phyloP scores from a whole-genome alignment of 1,139 yeast species.

The Taphrina betulina region DNA sequence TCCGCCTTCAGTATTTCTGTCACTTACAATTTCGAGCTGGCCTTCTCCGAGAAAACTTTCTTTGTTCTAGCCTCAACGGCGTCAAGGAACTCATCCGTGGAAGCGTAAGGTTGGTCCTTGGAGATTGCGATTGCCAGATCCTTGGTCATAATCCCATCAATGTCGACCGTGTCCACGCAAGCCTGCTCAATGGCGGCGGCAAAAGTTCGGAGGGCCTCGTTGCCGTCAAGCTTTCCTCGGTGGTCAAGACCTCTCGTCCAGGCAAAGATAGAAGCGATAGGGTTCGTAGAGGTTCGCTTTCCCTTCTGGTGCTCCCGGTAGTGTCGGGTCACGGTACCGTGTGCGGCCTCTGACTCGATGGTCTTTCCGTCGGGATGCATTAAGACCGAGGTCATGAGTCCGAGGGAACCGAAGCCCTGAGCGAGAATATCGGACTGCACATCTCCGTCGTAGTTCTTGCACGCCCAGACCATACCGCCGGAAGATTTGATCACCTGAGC shows the following conservation, averaged over 20 bases:
- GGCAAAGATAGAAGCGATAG: conserved; percentile 96
- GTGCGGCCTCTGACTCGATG: conserved; percentile 95
- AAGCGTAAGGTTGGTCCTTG: conserved; percentile 28
- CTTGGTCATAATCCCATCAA: conserved; percentile 90
- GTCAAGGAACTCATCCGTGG: conserved; percentile 29
- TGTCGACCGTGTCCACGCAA: conserved; percentile 78
- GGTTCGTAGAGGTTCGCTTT: conserved; percentile 95
- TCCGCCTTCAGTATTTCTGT: too few relatives aligned
- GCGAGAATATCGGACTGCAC: conserved; percentile 97
- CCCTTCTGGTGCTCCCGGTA: conserved; percentile 93
- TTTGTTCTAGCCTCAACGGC: conserved; percentile 31
- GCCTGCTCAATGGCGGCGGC: conserved; percentile 78
- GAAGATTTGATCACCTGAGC: conserved; percentile 95
- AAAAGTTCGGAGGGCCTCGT: conserved; percentile 79
- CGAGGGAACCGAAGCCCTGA: conserved; percentile 95
- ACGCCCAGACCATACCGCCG: conserved; percentile 92
- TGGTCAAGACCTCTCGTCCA: conserved; percentile 92
- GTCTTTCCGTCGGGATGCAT: conserved; percentile 95
- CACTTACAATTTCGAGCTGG: neutral
- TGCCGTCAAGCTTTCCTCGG: conserved; percentile 83
- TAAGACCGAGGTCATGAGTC: conserved; percentile 92
- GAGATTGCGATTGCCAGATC: conserved; percentile 53
- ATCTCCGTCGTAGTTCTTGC: conserved; percentile 97
- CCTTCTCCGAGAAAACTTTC: conserved; percentile 23
- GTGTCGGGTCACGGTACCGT: conserved; percentile 96